These are phyloP conservation scores for Phytophthora sansomeana DNA, from an alignment of 352 stramenopile genomes.

Conservation along the genomic window DNA sequence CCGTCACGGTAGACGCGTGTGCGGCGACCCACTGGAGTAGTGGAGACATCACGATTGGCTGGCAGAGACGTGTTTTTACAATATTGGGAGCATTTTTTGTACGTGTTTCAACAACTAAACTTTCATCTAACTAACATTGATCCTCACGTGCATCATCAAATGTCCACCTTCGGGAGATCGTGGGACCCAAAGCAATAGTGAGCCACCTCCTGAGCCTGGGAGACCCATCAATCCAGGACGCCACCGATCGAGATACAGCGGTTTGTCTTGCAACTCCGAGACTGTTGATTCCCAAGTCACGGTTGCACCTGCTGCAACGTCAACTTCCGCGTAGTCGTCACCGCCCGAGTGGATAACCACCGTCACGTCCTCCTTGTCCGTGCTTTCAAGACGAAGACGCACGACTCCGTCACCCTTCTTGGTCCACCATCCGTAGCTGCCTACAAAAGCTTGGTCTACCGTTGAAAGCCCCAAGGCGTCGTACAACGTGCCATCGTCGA, in stretches of 20 bases:
- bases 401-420: slow-evolving; percentile 45
- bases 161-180: slow-evolving; percentile 34
- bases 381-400: slow-evolving; percentile 48
- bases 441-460: slow-evolving; percentile 49
- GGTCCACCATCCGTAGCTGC: slow-evolving; percentile 51
- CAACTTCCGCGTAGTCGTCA: slow-evolving; percentile 40
- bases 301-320: slow-evolving; percentile 40
- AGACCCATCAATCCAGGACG: slow-evolving; percentile 48
- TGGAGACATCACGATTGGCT: slow-evolving; percentile 23
- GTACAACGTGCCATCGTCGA: slow-evolving; percentile 51
- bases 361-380: slow-evolving; percentile 33
- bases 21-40: slow-evolving; percentile 52
- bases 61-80: neutral
- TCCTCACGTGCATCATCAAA: slow-evolving; percentile 40
- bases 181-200: slow-evolving; percentile 50
- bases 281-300: slow-evolving; percentile 47
- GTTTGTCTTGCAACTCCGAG: slow-evolving; percentile 51
- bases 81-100: no score
- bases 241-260: slow-evolving; percentile 63
- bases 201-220: slow-evolving; percentile 33
- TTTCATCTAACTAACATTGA: slow-evolving; percentile 50
- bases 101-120: neutral
- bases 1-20: slow-evolving; percentile 39
- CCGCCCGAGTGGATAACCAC: slow-evolving; percentile 40
- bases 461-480: slow-evolving; percentile 32